Evolutionary conservation across 805 yeast genomes (phyloP), one percentile per base, ranked within the genome.

Genomic region (Zygoascus ofunaensis): DNA sequence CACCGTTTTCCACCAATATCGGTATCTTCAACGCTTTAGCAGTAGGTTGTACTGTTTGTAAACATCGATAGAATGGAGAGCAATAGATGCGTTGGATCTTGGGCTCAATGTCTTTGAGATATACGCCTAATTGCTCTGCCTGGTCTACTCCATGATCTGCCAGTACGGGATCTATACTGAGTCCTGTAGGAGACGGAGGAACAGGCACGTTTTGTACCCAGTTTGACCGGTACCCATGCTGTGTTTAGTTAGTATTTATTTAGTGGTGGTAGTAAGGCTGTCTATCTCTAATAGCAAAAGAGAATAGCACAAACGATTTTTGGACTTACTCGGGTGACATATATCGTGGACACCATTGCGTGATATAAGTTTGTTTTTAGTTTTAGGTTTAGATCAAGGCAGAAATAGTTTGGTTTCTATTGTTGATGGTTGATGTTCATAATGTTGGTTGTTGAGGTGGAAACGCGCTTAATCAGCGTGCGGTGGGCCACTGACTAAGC

Each of bases 91-190:
- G 63, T 48, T 82, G 79, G 1, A 95, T 94, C 45, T 72, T 73
- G 3, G 82, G 80, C n/a, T 42, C 49, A 4, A 58, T 48, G 0
- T 76, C 68, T 15, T 73, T 53, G 15, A 89, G 56, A 57, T 72
- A 81, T 21, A 65, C 71, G 0, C 84, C 87, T 49, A 92, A 65
- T 56, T 92, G 92, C 34, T 74, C 69, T 0, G 97, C 94, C 64
- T 92, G 97, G 8, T 79, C 81, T 2, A 77, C 80, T 3, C 97
- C 98, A 58, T 86, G 94, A 1, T 77, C 77, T 0, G 97, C 92
- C 50, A 92, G 68, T 2, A 86, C 80, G 2, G 94, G 92, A 55
- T 92, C 98, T 46, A 89, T 80, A 48, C 82, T 89, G 17, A 89
- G 79, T 0, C 96, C 95, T 0, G 97, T 89, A 2, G 94, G 95